Percentiles rank a stretch among this genome's conserved stretches.
Conservation (phyloP, 2,329 filamentous ascomycete genomes). For the Polytolypa hystricis region DNA sequence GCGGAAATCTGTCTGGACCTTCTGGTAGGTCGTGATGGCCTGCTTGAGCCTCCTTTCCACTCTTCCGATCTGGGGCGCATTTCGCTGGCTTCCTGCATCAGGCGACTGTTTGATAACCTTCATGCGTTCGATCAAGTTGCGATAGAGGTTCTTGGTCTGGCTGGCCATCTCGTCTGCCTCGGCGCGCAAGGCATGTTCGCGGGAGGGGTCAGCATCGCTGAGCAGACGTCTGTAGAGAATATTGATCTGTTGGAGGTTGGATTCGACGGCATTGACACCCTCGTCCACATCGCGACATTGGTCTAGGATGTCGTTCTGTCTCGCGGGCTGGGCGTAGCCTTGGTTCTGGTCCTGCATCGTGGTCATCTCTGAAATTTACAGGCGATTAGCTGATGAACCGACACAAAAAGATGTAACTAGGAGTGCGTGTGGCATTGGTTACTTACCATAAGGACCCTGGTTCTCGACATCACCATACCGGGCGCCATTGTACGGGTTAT, state of each 20-base stretch:
- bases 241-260: constrained; percentile 60
- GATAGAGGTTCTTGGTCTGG: constrained; percentile 75
- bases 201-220: constrained; percentile 60
- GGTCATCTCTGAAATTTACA: constrained; percentile 36
- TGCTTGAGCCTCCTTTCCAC: constrained; percentile 69
- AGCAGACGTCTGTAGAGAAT: constrained; percentile 61
- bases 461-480: constrained; percentile 22
- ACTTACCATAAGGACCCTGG: constrained; percentile 21
- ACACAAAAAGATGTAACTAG: constrained; percentile 13
- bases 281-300: constrained; percentile 71
- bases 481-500: constrained; percentile 41
- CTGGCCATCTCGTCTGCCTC: constrained; percentile 63
- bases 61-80: constrained; percentile 68
- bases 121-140: constrained; percentile 65
- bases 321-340: constrained; percentile 18
- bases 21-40: constrained; percentile 72
- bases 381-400: constrained; percentile 1
- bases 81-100: constrained; percentile 60
- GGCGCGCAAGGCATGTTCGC: constrained; percentile 53
- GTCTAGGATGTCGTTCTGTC: constrained; percentile 67
- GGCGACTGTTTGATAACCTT: constrained; percentile 72
- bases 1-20: constrained; percentile 67
- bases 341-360: constrained; percentile 21
- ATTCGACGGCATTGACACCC: constrained; percentile 63
- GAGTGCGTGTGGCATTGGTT: too few species aligned